Percentiles rank a stretch among this genome's conserved stretches.
Conservation (phyloP, 371 early-diverging fungal genomes). For the Mucor saturninus region DNA sequence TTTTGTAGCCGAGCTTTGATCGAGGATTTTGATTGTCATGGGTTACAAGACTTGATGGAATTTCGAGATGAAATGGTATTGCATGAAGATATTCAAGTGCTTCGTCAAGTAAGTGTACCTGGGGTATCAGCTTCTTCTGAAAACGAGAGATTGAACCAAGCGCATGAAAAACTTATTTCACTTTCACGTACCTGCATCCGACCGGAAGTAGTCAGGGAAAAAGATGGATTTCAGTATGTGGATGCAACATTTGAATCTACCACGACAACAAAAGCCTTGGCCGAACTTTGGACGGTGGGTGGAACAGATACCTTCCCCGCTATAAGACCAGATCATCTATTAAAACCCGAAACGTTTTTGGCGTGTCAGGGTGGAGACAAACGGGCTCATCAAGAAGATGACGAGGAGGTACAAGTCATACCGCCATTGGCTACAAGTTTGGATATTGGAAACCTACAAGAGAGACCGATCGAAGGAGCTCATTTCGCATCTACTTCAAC, state of each 20-base stretch:
- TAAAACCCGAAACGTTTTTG: constrained; percentile 5
- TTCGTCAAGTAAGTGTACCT: constrained; percentile 4
- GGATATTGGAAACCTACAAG: too few relatives aligned
- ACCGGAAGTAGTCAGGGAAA: neutral
- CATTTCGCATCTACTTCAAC: constrained; percentile 11
- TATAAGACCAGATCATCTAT: neutral
- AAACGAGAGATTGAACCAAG: constrained; percentile 11
- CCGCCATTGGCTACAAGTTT: too few relatives aligned
- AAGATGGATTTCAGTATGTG: constrained; percentile 12
- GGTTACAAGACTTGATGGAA: too few relatives aligned
- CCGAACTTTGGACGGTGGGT: constrained; percentile 11
- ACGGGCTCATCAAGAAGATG: neutral
- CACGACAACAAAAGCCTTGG: constrained; percentile 9
- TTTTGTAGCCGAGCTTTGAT: neutral
- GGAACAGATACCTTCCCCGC: neutral
- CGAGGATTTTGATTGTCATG: too few relatives aligned
- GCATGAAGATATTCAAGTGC: constrained; percentile 14
- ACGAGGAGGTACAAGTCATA: neutral
- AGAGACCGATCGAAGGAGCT: too few relatives aligned
- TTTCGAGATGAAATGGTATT: constrained; percentile 12
- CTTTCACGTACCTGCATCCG: constrained; percentile 1
- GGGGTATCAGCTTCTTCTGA: neutral
- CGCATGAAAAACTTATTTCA: constrained; percentile 16
- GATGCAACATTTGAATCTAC: constrained; percentile 8
- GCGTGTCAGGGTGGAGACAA: too few relatives aligned